phyloP scores from a whole-genome alignment of 1,139 yeast genomes.

The Magnusiomyces magnusii region DNA sequence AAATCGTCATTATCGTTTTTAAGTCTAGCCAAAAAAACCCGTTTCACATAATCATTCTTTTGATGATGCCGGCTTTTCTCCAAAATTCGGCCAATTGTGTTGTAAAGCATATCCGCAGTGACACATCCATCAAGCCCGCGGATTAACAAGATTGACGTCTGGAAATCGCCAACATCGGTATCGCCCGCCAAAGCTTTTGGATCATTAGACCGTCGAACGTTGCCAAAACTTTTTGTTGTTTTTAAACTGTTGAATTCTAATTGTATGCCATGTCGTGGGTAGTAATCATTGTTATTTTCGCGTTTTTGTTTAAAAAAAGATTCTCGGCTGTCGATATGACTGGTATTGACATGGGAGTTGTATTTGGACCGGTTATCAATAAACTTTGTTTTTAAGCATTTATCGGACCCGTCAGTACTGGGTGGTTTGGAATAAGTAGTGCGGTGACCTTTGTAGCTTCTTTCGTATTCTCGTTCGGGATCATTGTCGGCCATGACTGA shows the following conservation, averaged over 20 bases:
- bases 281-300: background rate
- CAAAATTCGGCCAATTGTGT: background rate
- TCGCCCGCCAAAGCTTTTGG: slow-evolving; percentile 1
- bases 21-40: background rate
- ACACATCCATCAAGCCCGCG: slow-evolving; percentile 6
- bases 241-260: background rate
- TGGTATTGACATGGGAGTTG: background rate
- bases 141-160: slow-evolving; percentile 11
- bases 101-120: slow-evolving; percentile 1
- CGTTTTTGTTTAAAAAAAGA: background rate
- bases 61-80: background rate
- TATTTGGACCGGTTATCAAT: background rate
- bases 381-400: background rate
- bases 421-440: too few species aligned
- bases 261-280: background rate
- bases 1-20: background rate
- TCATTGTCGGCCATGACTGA: background rate
- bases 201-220: background rate
- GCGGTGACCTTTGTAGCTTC: too few species aligned
- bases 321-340: background rate
- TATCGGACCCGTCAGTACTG: too few species aligned
- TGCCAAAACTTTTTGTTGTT: background rate
- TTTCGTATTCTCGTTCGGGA: background rate
- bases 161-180: slow-evolving; percentile 10
- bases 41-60: background rate